Evolutionary conservation across 1,284 basidiomycete genomes (phyloP).

Genomic region (Ustilago trichophora): DNA sequence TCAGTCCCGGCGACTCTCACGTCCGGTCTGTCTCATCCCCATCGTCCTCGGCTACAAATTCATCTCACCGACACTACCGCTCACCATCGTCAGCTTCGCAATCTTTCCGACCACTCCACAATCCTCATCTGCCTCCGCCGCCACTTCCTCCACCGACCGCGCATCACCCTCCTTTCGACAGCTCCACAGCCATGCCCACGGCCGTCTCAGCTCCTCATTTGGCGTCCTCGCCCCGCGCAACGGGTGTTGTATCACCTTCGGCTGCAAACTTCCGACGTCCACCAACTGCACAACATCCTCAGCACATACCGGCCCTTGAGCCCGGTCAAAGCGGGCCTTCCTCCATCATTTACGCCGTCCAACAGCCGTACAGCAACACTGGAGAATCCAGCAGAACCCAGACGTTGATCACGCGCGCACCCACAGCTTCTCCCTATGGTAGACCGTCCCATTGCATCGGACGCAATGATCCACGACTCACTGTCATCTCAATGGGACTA

Average conservation of each 20-base stretch:
- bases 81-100: constrained; percentile 16
- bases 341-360: constrained; percentile 20
- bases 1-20: constrained; percentile 34
- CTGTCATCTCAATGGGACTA: constrained; percentile 54
- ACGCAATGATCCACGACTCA: constrained; percentile 55
- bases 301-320: constrained; percentile 7
- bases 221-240: neutral
- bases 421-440: constrained; percentile 35
- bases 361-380: constrained; percentile 6
- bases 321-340: constrained; percentile 34
- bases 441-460: constrained; percentile 43
- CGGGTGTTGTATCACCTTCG: neutral
- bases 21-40: constrained; percentile 16
- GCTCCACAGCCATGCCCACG: neutral
- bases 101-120: constrained; percentile 15
- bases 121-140: constrained; percentile 8
- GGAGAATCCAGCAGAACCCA: neutral
- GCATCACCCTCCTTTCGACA: neutral
- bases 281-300: neutral
- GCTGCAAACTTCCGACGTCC: neutral
- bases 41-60: neutral
- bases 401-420: neutral
- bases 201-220: constrained; percentile 6
- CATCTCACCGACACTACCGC: constrained; percentile 5
- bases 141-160: constrained; percentile 8